These are phyloP conservation scores for Cruciata laevipes DNA, from an alignment of 257 asterid genomes.

Conservation along the genomic window DNA sequence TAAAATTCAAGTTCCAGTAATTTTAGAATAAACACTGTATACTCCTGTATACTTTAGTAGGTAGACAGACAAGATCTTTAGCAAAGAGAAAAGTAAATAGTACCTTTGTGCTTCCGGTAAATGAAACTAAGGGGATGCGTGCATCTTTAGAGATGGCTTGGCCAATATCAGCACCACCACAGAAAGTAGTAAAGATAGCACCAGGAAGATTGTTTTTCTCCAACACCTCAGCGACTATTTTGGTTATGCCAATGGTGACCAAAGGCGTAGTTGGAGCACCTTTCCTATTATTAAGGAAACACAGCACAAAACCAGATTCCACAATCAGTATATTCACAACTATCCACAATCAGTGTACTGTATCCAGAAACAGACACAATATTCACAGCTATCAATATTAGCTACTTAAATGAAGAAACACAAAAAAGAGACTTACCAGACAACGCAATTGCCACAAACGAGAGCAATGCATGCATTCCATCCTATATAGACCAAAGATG, in stretches of 20 bases:
- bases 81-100: not conserved
- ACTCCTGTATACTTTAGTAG: not conserved
- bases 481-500: conserved; percentile 36
- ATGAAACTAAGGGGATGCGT: conserved; percentile 84
- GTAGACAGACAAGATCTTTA: not conserved
- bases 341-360: not conserved
- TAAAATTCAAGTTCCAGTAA: not conserved
- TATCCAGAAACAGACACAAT: no score
- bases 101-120: conserved; percentile 97
- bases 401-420: not conserved
- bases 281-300: conserved; percentile 51
- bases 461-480: conserved; percentile 99
- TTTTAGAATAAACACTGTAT: not conserved
- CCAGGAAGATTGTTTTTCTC: conserved; percentile 94
- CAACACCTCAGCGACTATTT: conserved; percentile 73
- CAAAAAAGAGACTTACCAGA: conserved; percentile 58
- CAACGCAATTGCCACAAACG: conserved; percentile 93
- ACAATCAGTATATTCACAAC: not conserved
- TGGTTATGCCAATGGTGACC: conserved; percentile 83
- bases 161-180: conserved; percentile 95
- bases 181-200: conserved; percentile 85
- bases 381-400: not conserved
- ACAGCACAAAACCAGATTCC: not conserved
- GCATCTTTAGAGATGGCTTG: conserved; percentile 86
- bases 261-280: conserved; percentile 99